These are phyloP conservation scores for Microbotryum silenes-acaulis DNA, from an alignment of 1,284 basidiomycete genomes.

Conservation along the genomic window DNA sequence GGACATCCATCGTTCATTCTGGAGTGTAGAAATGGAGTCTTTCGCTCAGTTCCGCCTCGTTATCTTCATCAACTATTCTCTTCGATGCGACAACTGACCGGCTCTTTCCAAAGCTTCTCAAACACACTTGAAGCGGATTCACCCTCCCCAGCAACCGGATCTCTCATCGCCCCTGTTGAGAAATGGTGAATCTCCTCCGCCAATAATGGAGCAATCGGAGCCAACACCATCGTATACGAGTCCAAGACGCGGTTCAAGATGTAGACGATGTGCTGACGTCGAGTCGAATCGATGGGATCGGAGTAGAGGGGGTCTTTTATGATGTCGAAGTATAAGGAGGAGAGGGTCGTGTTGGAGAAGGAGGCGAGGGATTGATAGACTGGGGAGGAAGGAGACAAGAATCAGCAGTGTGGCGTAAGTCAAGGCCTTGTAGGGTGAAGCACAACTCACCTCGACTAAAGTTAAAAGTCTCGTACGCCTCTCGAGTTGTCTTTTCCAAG, in stretches of 20 bases:
- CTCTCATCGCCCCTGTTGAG: conserved; percentile 20
- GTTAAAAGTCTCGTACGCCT: conserved; percentile 66
- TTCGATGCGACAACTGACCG: conserved; percentile 38
- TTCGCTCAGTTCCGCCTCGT: not conserved
- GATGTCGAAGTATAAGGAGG: conserved; percentile 73
- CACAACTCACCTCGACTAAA: conserved; percentile 68
- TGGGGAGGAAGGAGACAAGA: conserved; percentile 16
- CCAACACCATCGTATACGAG: conserved; percentile 64
- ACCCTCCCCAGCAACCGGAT: conserved; percentile 23
- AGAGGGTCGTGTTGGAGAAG: conserved; percentile 49
- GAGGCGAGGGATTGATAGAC: conserved; percentile 44
- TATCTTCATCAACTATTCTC: not conserved
- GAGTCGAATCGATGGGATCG: conserved; percentile 48
- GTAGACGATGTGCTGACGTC: conserved; percentile 59
- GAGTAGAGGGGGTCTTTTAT: conserved; percentile 88
- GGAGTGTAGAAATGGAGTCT: not conserved
- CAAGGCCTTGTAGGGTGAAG: not conserved
- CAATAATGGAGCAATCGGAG: conserved; percentile 83
- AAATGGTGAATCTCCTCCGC: conserved; percentile 78
- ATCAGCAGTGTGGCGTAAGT: too few relatives aligned
- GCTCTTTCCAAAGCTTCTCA: conserved; percentile 54
- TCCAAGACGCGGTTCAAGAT: conserved; percentile 67
- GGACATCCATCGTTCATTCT: conserved; percentile 41
- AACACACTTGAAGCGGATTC: conserved; percentile 51
- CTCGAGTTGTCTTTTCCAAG: conserved; percentile 59